Evolutionary conservation across 306 rosid species (phyloP), one percentile per base, ranked within the genome.

Genomic region (Datisca glomerata): DNA sequence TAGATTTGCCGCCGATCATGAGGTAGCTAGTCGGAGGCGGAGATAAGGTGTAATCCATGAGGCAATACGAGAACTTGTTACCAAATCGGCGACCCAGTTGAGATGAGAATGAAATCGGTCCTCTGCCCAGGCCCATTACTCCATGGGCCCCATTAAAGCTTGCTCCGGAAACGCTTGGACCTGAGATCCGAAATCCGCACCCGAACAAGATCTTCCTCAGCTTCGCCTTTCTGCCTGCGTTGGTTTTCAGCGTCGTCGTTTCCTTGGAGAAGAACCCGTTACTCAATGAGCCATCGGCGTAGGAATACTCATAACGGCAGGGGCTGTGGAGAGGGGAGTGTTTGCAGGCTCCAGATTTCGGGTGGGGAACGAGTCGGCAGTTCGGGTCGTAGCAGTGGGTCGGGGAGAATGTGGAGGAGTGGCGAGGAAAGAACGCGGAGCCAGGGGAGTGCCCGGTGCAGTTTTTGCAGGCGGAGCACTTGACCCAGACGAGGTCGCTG

Each of bases 11-110:
- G 2, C 94, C 94, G 47, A 83, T 70, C 15, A 70, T 59, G 18
- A 83, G 71, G 50, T 61, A 83, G 12, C 94, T 83, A 2, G 60
- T 70, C 24, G 91, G 86, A 1, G 91, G 77, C 17, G 94, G 94
- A 15, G 82, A 70, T 2, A 75, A 49, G 8, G 86, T 75, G 64
- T 75, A 83, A 50, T 83, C 94, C 61, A 65, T 65, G 1, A 83
- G 65, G 42, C 94, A 83, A 42, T 83, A 83, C 3, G 94, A 83
- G 68, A 83, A 83, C 6, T 34, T 67, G 64, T 70, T 72, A 1
- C 86, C 91, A 23, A 72, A 79, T 13, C 59, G 66, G 4, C 51
- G 75, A 7, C 79, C 79, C 12, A 83, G 55, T 53, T 83, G 94
- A 1, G 86, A 75, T 2, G 66, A 32, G 24, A 83, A 79, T 16